Evolutionary conservation across 495 filamentous ascomycete genomes (phyloP), one percentile per base, ranked within the genome.

Genomic region (Neurospora tetraspora): DNA sequence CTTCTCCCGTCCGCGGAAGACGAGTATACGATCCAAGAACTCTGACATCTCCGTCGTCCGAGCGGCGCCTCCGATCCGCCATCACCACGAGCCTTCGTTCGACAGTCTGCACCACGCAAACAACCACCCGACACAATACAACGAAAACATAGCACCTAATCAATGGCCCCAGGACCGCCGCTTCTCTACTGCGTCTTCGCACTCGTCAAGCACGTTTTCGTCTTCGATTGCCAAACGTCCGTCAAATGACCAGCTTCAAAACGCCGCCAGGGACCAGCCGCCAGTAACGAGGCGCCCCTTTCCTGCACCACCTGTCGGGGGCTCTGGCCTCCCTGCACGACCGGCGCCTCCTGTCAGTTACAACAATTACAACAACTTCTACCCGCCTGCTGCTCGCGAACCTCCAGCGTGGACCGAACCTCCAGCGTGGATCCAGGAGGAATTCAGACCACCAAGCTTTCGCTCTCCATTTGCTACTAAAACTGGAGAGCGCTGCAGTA

Each of bases 401-500:
- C 34, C 34, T 36, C 34, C 34, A 36, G 34, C 34, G 34, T 36
- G 34, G 34, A 36, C 23, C 27, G 53, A 65, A 34, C 53, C 53
- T 31, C 53, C 53, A 34, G 53, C 53, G 14, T 65, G 53, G 53
- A 65, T 65, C 8, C 53, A 65, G 12, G 53, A 65, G 27, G 53
- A 65, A 27, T 65, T 34, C 12, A 65, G 53, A 14, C 53, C 53
- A 36, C 53, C 53, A 65, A 36, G 53, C 38, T n/a, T 37, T 53
- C 38, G 27, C 39, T 23, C 36, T 68, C 37, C 75, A 69, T 23
- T 37, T 73, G 18, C 78, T 16, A 65, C 53, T 3, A 65, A 65
- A 14, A 16, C 53, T 18, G 53, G 53, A 65, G 93, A 95, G 76
- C 86, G 92, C 40, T 95, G 92, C 78, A 96, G 93, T 78, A 86